phyloP scores from a whole-genome alignment of 2,329 filamentous ascomycete genomes.

The Apiospora phragmitis region DNA sequence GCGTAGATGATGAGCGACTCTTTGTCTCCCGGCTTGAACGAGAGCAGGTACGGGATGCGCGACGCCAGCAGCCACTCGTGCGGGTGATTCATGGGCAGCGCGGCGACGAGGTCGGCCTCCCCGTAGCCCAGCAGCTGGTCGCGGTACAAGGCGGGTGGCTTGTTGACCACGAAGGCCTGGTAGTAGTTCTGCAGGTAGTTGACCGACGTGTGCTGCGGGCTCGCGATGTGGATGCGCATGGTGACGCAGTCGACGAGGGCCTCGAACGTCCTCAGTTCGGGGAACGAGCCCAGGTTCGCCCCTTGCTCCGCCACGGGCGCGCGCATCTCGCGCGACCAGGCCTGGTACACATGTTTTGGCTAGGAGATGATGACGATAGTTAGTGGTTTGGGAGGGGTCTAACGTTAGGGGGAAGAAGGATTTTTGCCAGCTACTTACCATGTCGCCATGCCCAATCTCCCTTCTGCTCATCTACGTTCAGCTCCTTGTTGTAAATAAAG shows the following conservation, averaged over 20 bases:
- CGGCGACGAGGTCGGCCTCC: conserved; percentile 34
- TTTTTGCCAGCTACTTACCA: conserved; percentile 19
- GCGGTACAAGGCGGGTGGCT: conserved; percentile 40
- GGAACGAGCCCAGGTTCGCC: conserved; percentile 42
- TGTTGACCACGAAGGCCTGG: conserved; percentile 47
- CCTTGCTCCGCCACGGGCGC: conserved; percentile 24
- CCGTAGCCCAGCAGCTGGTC: conserved; percentile 31
- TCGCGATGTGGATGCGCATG: conserved; percentile 54
- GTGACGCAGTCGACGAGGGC: conserved; percentile 46
- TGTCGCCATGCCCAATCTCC: conserved; percentile 53
- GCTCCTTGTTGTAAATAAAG: conserved; percentile 48
- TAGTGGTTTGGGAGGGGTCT: not conserved
- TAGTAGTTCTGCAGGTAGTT: conserved; percentile 55
- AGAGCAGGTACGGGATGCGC: conserved; percentile 47
- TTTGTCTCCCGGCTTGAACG: conserved; percentile 41
- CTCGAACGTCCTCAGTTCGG: conserved; percentile 40
- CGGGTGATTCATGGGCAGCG: conserved; percentile 42
- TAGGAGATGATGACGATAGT: not conserved
- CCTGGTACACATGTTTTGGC: conserved; percentile 46
- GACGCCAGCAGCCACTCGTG: conserved; percentile 46
- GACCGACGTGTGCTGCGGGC: conserved; percentile 49
- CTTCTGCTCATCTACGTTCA: conserved; percentile 35
- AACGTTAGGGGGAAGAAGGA: not conserved
- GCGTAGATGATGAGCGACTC: conserved; percentile 44
- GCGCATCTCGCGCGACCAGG: conserved; percentile 43